Evolutionary conservation across 179 eudicot genomes (phyloP).

Genomic region (Heliamphora ciliata): DNA sequence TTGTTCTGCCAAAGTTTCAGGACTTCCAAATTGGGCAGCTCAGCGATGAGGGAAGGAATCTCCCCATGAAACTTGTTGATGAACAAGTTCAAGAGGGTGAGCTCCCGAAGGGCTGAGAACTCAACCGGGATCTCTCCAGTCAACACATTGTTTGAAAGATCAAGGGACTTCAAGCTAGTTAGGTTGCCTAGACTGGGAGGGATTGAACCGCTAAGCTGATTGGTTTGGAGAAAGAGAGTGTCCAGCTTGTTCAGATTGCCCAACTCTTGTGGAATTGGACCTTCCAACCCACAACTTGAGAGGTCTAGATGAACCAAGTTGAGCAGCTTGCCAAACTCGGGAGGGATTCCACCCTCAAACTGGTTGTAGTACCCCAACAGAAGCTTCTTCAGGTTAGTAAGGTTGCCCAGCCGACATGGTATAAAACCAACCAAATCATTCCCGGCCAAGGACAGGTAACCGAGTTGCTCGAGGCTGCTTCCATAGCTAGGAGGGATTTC

Average conservation of each 20-base stretch:
- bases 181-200: conserved; percentile 38
- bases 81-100: conserved; percentile 43
- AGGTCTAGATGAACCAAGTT: conserved; percentile 42
- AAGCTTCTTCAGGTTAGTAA: conserved; percentile 35
- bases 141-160: conserved; percentile 43
- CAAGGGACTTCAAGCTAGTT: conserved; percentile 30
- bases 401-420: conserved; percentile 43
- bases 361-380: conserved; percentile 52
- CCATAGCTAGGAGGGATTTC: conserved; percentile 44
- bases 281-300: conserved; percentile 37
- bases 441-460: conserved; percentile 49
- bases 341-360: conserved; percentile 52
- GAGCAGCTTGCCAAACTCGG: conserved; percentile 37
- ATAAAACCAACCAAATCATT: conserved; percentile 45
- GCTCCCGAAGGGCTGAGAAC: conserved; percentile 29
- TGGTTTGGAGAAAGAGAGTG: conserved; percentile 44
- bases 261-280: conserved; percentile 43
- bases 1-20: conserved; percentile 52
- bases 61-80: conserved; percentile 51
- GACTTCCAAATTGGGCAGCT: conserved; percentile 37
- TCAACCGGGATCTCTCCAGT: conserved; percentile 44
- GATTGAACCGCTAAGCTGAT: conserved; percentile 39
- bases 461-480: conserved; percentile 26
- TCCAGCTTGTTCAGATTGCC: conserved; percentile 40
- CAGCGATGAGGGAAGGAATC: conserved; percentile 35